Evolutionary conservation across 441 rosid species (phyloP), one percentile per base, ranked within the genome.

Genomic region (Arabidopsis hybrid): DNA sequence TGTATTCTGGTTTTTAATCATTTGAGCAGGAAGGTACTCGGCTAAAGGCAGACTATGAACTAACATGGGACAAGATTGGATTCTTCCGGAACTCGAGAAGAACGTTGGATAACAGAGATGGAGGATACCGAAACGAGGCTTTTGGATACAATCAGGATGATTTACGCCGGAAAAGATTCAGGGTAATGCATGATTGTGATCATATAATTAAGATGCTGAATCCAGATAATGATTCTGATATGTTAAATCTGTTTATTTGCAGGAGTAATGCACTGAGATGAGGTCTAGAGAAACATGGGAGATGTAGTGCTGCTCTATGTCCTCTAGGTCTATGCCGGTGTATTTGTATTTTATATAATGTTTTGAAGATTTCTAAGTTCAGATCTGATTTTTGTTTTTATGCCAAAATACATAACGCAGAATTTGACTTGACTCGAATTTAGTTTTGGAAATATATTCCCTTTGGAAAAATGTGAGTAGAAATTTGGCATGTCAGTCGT

Each of bases 31-130:
- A 91, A 89, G 97, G 99, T 62, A 85, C 96, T 32, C 81, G 88
- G 69, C 53, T 91, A 82, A 88, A 81, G 80, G 93, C 97, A 73
- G 97, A 91, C 83, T 95, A 86, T 75, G 92, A 87, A 71, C 89
- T 91, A 47, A 83, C 89, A 59, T 95, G 95, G 97, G 88, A 88
- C 80, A 90, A 85, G 80, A 88, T 86, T 71, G 90, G 86, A 74
- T 84, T 85, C 80, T 95, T 92, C 85, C 82, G 79, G 38, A 83
- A 80, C 82, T 79, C 85, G 9, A 86, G 90, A 80, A 83, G 72
- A 29, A 14, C 35, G 35, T 67, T 72, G 62, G 79, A 79, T 74
- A 75, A 75, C 63, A 64, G 80, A 79, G 55, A 68, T 69, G 69
- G 39, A 12, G 74, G 82, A 61, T 71, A 83, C 70, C 81, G 79